phyloP scores from a whole-genome alignment of 352 stramenopile species.

The Phytophthora tentaculata region DNA sequence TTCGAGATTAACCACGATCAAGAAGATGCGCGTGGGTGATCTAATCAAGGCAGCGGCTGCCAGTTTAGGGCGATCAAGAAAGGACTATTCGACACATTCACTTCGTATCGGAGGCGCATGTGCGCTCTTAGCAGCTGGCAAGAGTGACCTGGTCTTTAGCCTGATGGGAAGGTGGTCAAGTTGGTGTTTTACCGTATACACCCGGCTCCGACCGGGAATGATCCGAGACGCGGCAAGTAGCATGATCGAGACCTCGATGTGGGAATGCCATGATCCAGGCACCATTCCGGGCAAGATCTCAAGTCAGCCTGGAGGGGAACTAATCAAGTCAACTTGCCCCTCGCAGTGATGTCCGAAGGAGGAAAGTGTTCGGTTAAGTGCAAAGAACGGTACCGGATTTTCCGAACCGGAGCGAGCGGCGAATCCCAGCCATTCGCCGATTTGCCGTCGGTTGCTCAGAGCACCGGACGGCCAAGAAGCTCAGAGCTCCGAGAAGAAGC shows the following conservation, averaged over 20 bases:
- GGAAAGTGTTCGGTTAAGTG: not conserved
- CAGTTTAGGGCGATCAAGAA: not conserved
- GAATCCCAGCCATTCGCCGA: not conserved
- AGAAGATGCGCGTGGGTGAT: not conserved
- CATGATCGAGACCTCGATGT: conserved; percentile 6
- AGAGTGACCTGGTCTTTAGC: not conserved
- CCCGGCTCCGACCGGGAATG: not conserved
- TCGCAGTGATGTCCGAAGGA: not conserved
- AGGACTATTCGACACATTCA: not conserved
- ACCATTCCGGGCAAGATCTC: not conserved
- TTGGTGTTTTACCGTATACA: not conserved
- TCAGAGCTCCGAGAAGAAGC: not conserved
- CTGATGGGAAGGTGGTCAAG: not conserved
- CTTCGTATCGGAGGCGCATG: not conserved
- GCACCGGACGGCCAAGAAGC: not conserved
- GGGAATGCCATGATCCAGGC: not conserved
- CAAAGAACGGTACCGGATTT: not conserved
- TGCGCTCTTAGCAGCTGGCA: not conserved
- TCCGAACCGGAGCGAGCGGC: not conserved
- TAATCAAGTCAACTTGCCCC: not conserved
- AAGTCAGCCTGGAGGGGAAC: not conserved
- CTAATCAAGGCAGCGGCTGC: not conserved
- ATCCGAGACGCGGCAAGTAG: not conserved
- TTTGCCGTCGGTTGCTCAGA: not conserved
- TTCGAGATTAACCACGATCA: not conserved